These are phyloP conservation scores for Penicillium sclerotiorum DNA, from an alignment of 2,329 filamentous ascomycete genomes.

Conservation along the genomic window DNA sequence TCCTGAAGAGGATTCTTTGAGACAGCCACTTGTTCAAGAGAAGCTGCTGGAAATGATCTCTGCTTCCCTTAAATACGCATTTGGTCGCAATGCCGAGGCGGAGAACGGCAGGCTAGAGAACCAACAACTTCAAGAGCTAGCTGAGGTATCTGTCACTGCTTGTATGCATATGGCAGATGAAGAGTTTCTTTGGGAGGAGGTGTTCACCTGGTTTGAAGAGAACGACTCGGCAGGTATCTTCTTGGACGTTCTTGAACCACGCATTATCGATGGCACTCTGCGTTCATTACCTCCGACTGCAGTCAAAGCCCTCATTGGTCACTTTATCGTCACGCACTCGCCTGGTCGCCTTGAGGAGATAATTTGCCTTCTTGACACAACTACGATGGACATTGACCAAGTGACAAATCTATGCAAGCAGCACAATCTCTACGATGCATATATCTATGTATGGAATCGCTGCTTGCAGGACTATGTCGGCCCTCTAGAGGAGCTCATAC, in stretches of 20 bases:
- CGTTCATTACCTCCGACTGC: conserved; percentile 76
- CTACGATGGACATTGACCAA: conserved; percentile 91
- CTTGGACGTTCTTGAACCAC: conserved; percentile 83
- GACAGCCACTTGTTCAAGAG: conserved; percentile 81
- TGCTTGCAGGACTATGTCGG: conserved; percentile 88
- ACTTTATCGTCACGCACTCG: conserved; percentile 76
- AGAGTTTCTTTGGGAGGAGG: conserved; percentile 86
- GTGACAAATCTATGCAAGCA: conserved; percentile 88
- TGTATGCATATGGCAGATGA: conserved; percentile 76
- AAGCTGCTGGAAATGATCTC: conserved; percentile 92
- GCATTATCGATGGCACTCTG: conserved; percentile 78
- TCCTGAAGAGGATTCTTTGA: conserved; percentile 74
- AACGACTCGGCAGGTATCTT: conserved; percentile 73
- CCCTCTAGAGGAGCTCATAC: conserved; percentile 79
- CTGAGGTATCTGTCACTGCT: conserved; percentile 79
- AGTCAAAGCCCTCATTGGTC: conserved; percentile 80
- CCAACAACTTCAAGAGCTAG: conserved; percentile 72
- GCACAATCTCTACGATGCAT: conserved; percentile 88
- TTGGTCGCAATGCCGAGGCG: conserved; percentile 63
- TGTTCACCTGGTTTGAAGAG: conserved; percentile 89
- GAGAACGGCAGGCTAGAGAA: conserved; percentile 56
- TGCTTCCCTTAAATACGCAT: conserved; percentile 87
- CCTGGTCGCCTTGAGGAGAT: conserved; percentile 86
- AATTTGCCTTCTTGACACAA: conserved; percentile 87
- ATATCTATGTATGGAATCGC: conserved; percentile 96